phyloP scores from a whole-genome alignment of 129 eudicot species.

The Solidago caesia region DNA sequence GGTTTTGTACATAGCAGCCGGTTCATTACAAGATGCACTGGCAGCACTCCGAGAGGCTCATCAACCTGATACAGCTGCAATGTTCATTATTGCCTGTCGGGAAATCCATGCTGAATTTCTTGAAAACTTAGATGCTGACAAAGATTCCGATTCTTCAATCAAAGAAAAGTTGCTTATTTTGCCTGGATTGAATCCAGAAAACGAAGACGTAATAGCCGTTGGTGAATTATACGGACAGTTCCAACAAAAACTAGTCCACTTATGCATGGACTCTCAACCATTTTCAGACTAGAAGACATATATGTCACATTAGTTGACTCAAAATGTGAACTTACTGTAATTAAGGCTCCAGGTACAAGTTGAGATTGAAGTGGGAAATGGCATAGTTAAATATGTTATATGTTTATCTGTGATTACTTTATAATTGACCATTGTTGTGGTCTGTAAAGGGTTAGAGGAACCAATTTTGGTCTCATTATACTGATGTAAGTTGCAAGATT shows the following conservation, averaged over 20 bases:
- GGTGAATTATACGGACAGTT: slow-evolving; percentile 83
- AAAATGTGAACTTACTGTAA: background rate
- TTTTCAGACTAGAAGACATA: slow-evolving; percentile 40
- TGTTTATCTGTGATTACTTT: background rate
- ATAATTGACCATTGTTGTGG: slow-evolving; percentile 12
- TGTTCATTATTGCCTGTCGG: slow-evolving; percentile 80
- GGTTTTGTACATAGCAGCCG: slow-evolving; percentile 84
- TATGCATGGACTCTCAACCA: slow-evolving; percentile 94
- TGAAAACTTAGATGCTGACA: slow-evolving; percentile 36
- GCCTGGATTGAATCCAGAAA: slow-evolving; percentile 65
- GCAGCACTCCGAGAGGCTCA: slow-evolving; percentile 87
- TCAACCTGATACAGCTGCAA: slow-evolving; percentile 94
- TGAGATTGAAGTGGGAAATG: background rate
- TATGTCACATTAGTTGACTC: background rate
- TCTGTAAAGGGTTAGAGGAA: background rate
- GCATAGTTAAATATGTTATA: background rate
- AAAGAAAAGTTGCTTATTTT: slow-evolving; percentile 53
- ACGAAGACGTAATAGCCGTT: slow-evolving; percentile 81
- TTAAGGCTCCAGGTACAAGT: slow-evolving; percentile 21
- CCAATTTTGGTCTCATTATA: no score
- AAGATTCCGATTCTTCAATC: slow-evolving; percentile 37
- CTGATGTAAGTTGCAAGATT: no score
- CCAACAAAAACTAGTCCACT: slow-evolving; percentile 82
- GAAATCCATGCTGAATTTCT: slow-evolving; percentile 65
- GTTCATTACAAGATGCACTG: slow-evolving; percentile 68